A percentile compares a stretch with the other conserved stretches of the same genome.
Evolutionary conservation across 148 eudicot species (phyloP).

Genomic region (Rhododendron kiyosumense): DNA sequence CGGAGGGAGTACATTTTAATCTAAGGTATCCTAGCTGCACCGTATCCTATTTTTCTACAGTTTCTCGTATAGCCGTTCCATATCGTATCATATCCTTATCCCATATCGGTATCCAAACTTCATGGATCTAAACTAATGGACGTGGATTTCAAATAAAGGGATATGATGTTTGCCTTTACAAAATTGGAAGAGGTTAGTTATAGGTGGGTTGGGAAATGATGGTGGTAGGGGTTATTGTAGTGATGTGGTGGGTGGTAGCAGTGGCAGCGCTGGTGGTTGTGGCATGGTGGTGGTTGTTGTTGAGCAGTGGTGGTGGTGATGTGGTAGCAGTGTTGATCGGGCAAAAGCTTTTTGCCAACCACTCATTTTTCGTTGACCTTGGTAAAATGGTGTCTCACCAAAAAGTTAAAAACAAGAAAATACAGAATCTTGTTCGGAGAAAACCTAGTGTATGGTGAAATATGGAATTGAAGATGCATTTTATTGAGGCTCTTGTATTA

Average conservation of each 20-base stretch:
- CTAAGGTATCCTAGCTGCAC: background rate
- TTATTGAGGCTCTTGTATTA: background rate
- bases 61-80: background rate
- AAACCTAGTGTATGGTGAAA: background rate
- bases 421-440: background rate
- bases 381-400: background rate
- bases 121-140: background rate
- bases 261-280: background rate
- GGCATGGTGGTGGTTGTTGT: background rate
- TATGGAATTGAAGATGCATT: background rate
- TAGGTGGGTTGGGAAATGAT: background rate
- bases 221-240: background rate
- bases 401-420: background rate
- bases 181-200: background rate
- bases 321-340: background rate
- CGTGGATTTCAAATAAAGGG: background rate
- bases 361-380: background rate
- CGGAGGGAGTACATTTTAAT: too few relatives aligned
- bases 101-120: background rate
- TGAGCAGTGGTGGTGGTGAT: background rate
- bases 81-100: background rate
- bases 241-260: background rate
- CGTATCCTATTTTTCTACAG: background rate
- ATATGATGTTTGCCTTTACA: background rate
- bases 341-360: background rate